Evolutionary conservation across 305 asterid species (phyloP).

Genomic region (Fraxinus angustifolia): DNA sequence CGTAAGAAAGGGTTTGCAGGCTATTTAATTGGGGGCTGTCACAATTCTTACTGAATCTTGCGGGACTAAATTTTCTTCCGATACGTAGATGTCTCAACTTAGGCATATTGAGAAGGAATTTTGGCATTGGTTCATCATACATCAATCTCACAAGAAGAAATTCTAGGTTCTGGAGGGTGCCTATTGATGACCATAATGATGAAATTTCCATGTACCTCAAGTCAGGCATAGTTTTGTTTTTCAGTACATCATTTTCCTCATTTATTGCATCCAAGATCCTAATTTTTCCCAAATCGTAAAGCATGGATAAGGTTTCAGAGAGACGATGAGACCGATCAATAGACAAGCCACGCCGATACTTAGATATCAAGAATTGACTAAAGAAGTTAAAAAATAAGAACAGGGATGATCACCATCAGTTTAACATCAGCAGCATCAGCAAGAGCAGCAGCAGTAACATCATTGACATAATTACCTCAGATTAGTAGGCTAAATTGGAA

Average conservation of each 20-base stretch:
- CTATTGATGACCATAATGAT: constrained; percentile 9
- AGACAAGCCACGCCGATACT: neutral
- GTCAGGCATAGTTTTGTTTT: neutral
- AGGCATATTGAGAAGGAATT: constrained; percentile 1
- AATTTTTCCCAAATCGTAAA: neutral
- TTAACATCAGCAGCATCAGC: neutral
- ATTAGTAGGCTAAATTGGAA: neutral
- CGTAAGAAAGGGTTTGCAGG: neutral
- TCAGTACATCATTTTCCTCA: too few relatives aligned
- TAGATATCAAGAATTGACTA: neutral
- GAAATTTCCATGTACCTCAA: constrained; percentile 5
- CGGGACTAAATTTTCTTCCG: too few relatives aligned
- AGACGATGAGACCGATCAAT: neutral
- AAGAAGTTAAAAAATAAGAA: neutral
- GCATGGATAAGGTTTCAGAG: neutral
- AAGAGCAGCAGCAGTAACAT: neutral
- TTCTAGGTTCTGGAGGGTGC: neutral
- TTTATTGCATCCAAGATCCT: constrained; percentile 12
- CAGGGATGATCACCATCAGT: neutral
- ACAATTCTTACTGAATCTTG: too few relatives aligned
- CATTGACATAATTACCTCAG: neutral
- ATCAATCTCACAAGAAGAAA: neutral
- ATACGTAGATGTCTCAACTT: neutral
- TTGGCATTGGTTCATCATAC: neutral
- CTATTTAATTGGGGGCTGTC: neutral